Base-by-base conservation (phyloP, 257 asterid species). In the Primulina huaijiensis region DNA sequence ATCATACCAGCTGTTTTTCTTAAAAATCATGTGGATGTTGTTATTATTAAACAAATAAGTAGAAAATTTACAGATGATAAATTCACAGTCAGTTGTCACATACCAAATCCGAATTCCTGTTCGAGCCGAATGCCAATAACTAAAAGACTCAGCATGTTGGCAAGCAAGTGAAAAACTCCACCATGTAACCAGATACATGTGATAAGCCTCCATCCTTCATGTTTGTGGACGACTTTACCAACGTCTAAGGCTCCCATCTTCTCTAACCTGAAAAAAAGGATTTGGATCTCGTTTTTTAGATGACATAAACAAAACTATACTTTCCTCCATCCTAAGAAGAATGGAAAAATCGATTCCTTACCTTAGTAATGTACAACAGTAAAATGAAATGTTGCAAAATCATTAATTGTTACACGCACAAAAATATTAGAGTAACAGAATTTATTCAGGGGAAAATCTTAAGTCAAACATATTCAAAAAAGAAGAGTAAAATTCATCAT, bases 151-250 rank as follows among this genome's bases (percentile, higher is more conserved):
- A 89, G 74, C 98, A 92, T 92, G 85, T 92, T 92, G 78, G 96
- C 96, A 59, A 92, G 89, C 78, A 92, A 78, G 86, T 92, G 98
- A 72, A 92, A 77, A 76, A 92, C 86, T 33, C 98, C 98, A 8
- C 86, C 98, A 62, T 92, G 96, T 60, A 92, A 77, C 98, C 98
- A 92, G 83, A 89, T 84, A 72, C 98, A 89, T 31, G 96, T 81
- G 74, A 92, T 64, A 68, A 92, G 96, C 75, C 98, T 93, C 96
- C 97, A 92, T 5, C 90, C 97, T 79, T 92, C 78, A 62, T 90
- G 92, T 60, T 74, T 72, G 67, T 85, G 78, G 68, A 92, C 86
- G 68, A 92, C 96, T 86, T 87, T 92, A 74, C 69, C 38, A 69
- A 83, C 92, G 33, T 92, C 90, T 76, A 92, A 79, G 60, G 98